phyloP scores from a whole-genome alignment of 1,139 yeast genomes.

The Magnusiomyces sp. region DNA sequence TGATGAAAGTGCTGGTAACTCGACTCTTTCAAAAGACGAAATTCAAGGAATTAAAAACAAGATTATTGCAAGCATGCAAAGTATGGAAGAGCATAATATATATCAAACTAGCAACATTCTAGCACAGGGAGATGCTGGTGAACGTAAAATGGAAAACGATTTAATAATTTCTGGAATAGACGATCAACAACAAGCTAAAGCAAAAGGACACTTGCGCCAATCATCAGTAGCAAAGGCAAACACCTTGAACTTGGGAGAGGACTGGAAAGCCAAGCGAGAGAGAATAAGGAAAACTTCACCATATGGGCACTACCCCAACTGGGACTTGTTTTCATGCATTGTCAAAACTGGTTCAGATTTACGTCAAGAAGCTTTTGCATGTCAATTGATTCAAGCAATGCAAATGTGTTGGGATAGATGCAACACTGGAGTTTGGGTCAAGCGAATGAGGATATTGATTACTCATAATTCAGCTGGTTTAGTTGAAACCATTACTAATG shows the following conservation, averaged over 20 bases:
- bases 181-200: slow-evolving; percentile 10
- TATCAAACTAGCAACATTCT: slow-evolving; percentile 24
- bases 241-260: slow-evolving; percentile 62
- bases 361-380: slow-evolving; percentile 96
- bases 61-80: slow-evolving; percentile 82
- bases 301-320: slow-evolving; percentile 77
- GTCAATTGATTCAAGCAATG: slow-evolving; percentile 81
- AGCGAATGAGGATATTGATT: slow-evolving; percentile 80
- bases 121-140: slow-evolving; percentile 68
- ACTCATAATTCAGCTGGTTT: slow-evolving; percentile 87
- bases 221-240: not conserved
- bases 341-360: slow-evolving; percentile 94
- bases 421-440: slow-evolving; percentile 75
- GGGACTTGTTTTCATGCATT: slow-evolving; percentile 93
- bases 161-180: slow-evolving; percentile 65
- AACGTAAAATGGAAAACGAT: slow-evolving; percentile 84
- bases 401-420: slow-evolving; percentile 72
- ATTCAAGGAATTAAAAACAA: slow-evolving; percentile 62
- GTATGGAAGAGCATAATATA: slow-evolving; percentile 55
- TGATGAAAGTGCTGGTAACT: slow-evolving; percentile 48
- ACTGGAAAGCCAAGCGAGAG: slow-evolving; percentile 75
- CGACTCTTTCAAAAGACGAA: slow-evolving; percentile 65
- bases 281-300: slow-evolving; percentile 70
- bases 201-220: too few species aligned
- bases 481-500: slow-evolving; percentile 92